A percentile compares a stretch with the other conserved stretches of the same genome.
These are phyloP conservation scores for Crassisporium funariophilum DNA, from an alignment of 768 basidiomycete genomes.

Conservation along the genomic window DNA sequence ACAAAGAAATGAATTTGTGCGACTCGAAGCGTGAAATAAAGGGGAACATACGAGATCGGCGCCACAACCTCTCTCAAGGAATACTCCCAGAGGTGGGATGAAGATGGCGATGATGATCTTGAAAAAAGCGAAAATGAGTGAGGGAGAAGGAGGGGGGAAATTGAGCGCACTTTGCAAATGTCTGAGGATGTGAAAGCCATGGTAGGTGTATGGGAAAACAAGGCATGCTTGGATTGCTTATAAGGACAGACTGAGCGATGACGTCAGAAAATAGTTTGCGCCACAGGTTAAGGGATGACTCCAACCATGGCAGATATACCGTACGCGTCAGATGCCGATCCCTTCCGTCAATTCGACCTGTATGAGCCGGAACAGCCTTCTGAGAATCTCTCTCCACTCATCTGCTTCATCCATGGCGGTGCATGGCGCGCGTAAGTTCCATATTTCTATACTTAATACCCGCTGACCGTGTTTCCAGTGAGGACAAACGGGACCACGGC, in stretches of 20 bases:
- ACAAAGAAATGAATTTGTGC: slow-evolving; percentile 5
- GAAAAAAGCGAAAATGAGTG: slow-evolving; percentile 4
- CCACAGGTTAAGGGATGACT: too few relatives aligned
- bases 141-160: slow-evolving; percentile 10
- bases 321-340: slow-evolving; percentile 12
- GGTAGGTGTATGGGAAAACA: background rate
- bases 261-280: too few relatives aligned
- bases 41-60: slow-evolving; percentile 64
- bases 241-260: slow-evolving; percentile 6
- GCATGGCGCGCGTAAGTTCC: slow-evolving; percentile 75
- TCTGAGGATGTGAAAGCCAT: slow-evolving; percentile 78
- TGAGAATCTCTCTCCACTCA: slow-evolving; percentile 35
- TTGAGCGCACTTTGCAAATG: slow-evolving; percentile 66
- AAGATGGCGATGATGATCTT: slow-evolving; percentile 65
- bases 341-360: slow-evolving; percentile 55
- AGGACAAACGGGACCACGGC: slow-evolving; percentile 68
- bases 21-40: slow-evolving; percentile 3
- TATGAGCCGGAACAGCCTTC: slow-evolving; percentile 33
- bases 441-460: slow-evolving; percentile 3
- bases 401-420: slow-evolving; percentile 82
- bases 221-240: slow-evolving; percentile 6
- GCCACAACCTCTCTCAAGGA: slow-evolving; percentile 83
- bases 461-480: slow-evolving; percentile 41
- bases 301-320: background rate
- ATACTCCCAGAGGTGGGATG: slow-evolving; percentile 84